These are phyloP conservation scores for Alternaria sp. DNA, from an alignment of 2,329 filamentous ascomycete genomes.

Conservation along the genomic window DNA sequence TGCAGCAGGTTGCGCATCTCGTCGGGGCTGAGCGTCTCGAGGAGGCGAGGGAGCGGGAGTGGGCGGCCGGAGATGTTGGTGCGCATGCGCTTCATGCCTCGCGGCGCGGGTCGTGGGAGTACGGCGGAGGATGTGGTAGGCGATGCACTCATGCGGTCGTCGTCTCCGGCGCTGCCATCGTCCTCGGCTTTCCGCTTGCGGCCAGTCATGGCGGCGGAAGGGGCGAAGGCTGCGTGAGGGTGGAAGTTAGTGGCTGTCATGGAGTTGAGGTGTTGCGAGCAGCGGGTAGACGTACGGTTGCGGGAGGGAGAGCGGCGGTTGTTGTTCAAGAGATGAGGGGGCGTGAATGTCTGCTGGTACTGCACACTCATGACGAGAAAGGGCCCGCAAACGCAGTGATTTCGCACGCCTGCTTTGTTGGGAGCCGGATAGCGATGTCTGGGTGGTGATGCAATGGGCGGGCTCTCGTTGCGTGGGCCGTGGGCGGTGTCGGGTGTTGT, in stretches of 20 bases:
- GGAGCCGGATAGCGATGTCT: constrained; percentile 1
- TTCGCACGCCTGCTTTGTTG: constrained; percentile 19
- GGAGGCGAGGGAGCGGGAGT: constrained; percentile 74
- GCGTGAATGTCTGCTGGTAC: constrained; percentile 62
- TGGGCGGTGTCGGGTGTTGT: constrained; percentile 19
- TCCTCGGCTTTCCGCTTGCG: constrained; percentile 90
- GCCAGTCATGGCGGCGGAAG: constrained; percentile 53
- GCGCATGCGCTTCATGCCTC: constrained; percentile 63
- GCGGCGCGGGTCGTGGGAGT: constrained; percentile 69
- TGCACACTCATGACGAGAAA: constrained; percentile 64
- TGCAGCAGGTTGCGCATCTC: constrained; percentile 87
- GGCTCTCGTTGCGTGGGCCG: constrained; percentile 4
- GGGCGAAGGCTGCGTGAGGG: constrained; percentile 39
- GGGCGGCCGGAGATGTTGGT: constrained; percentile 73
- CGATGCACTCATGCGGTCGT: constrained; percentile 90
- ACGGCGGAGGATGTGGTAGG: constrained; percentile 82
- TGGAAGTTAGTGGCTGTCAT: constrained; percentile 16
- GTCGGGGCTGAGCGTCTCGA: constrained; percentile 88
- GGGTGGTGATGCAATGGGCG: not conserved
- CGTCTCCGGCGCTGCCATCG: constrained; percentile 62
- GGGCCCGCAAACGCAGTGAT: constrained; percentile 29
- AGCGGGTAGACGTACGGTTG: constrained; percentile 58
- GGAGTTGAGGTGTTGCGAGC: constrained; percentile 9
- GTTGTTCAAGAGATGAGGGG: constrained; percentile 66
- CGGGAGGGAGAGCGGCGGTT: constrained; percentile 64